Percentiles rank a stretch among this genome's conserved stretches.
Conservation (phyloP, 768 basidiomycete species). For the Pluteus cervinus region DNA sequence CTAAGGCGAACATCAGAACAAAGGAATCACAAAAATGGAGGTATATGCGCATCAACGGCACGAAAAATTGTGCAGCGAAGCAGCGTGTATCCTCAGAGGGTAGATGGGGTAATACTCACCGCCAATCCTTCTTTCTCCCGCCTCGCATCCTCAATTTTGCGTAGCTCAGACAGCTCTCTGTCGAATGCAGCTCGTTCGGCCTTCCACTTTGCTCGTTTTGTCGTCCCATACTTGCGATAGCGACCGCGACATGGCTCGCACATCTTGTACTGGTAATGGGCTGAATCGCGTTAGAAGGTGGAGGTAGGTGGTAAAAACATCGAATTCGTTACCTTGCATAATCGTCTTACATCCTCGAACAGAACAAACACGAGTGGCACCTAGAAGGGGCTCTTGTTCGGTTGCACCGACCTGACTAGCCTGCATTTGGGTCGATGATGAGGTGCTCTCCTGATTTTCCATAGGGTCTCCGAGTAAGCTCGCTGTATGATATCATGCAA, state of each 20-base stretch:
- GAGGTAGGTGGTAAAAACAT: conserved; percentile 16
- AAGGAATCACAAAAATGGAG: conserved; percentile 1
- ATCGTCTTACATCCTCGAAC: conserved; percentile 49
- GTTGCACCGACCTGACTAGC: not conserved
- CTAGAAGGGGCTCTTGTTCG: not conserved
- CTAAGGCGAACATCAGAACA: conserved; percentile 12
- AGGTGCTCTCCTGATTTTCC: conserved; percentile 9
- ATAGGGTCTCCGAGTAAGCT: too few relatives aligned
- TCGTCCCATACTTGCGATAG: conserved; percentile 46
- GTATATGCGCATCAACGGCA: not conserved
- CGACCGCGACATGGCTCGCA: conserved; percentile 40
- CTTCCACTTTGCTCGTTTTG: conserved; percentile 51
- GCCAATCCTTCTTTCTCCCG: conserved; percentile 27
- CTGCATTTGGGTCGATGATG: not conserved
- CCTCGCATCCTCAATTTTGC: conserved; percentile 32
- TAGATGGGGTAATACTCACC: conserved; percentile 19
- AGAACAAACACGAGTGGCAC: conserved; percentile 35
- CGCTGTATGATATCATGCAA: too few relatives aligned
- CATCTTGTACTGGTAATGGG: conserved; percentile 34
- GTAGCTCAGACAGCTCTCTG: conserved; percentile 29
- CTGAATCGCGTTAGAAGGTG: conserved; percentile 10
- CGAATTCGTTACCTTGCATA: conserved; percentile 28
- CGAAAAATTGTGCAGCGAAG: conserved; percentile 1
- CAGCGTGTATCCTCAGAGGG: not conserved
- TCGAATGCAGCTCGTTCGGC: conserved; percentile 36